A percentile compares a stretch with the other conserved stretches of the same genome.
These are phyloP conservation scores for Styphnolobium japonicum DNA, from an alignment of 306 rosid species.

Conservation along the genomic window DNA sequence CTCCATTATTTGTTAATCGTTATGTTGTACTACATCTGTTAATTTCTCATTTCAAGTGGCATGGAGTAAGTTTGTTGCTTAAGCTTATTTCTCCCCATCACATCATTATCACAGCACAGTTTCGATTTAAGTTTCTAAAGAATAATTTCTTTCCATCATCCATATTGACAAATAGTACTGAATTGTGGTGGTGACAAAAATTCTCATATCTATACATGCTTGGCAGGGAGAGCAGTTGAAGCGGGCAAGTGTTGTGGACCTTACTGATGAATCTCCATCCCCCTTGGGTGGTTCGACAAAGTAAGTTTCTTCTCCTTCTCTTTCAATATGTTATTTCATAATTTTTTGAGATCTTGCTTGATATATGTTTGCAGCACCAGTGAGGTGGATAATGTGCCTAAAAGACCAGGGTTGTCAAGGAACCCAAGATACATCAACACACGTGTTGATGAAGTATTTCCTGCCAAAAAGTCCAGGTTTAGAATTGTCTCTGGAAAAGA, in stretches of 20 bases:
- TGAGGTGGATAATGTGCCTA: conserved; percentile 36
- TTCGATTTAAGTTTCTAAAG: background rate
- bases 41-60: background rate
- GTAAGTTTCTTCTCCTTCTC: conserved; percentile 25
- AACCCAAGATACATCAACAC: conserved; percentile 48
- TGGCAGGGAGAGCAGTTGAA: conserved; percentile 49
- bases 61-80: background rate
- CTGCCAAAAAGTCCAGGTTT: conserved; percentile 53
- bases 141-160: background rate
- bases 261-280: conserved; percentile 22
- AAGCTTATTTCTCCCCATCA: background rate
- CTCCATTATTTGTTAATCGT: background rate
- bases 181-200: background rate
- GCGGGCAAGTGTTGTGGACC: conserved; percentile 26
- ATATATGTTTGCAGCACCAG: conserved; percentile 19
- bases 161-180: background rate
- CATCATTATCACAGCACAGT: background rate
- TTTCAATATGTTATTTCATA: background rate
- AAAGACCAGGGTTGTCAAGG: conserved; percentile 41
- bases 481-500: conserved; percentile 57
- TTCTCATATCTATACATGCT: background rate
- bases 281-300: conserved; percentile 5
- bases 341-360: conserved; percentile 7
- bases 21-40: background rate
- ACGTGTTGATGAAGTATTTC: conserved; percentile 62